These are phyloP conservation scores for Fraxinus xanthoxyloides DNA, from an alignment of 305 asterid species.

Conservation along the genomic window DNA sequence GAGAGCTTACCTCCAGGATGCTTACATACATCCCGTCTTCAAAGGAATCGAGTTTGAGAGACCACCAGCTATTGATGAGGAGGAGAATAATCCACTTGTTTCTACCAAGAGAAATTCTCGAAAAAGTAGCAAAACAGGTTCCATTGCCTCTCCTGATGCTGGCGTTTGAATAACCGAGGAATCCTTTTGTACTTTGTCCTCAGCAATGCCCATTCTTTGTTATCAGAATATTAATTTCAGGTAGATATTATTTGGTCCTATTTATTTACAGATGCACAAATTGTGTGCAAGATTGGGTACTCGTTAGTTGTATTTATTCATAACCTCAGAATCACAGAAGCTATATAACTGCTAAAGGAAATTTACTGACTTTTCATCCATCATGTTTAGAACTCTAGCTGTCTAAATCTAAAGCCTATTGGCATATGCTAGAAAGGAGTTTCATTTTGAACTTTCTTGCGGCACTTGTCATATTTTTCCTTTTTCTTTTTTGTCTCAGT, in stretches of 20 bases:
- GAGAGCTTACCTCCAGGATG: conserved; percentile 66
- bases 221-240: neutral
- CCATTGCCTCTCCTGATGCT: conserved; percentile 31
- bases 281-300: neutral
- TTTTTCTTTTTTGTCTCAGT: neutral
- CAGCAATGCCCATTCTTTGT: neutral
- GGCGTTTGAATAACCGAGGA: neutral
- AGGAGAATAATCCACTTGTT: conserved; percentile 70
- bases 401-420: neutral
- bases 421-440: neutral
- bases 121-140: conserved; percentile 42
- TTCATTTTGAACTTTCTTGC: neutral
- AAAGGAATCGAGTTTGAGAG: conserved; percentile 46
- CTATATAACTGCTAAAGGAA: neutral
- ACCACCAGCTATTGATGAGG: conserved; percentile 46
- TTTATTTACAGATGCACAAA: neutral
- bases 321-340: neutral
- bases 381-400: neutral
- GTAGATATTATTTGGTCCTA: neutral
- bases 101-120: conserved; percentile 68
- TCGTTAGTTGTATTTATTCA: neutral
- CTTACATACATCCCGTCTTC: conserved; percentile 79
- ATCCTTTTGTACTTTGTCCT: neutral
- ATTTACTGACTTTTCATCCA: neutral
- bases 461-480: neutral